Evolutionary conservation across 169 alveolate genomes (phyloP), one percentile per base, ranked within the genome.

Genomic region (Eimeria praecox): DNA sequence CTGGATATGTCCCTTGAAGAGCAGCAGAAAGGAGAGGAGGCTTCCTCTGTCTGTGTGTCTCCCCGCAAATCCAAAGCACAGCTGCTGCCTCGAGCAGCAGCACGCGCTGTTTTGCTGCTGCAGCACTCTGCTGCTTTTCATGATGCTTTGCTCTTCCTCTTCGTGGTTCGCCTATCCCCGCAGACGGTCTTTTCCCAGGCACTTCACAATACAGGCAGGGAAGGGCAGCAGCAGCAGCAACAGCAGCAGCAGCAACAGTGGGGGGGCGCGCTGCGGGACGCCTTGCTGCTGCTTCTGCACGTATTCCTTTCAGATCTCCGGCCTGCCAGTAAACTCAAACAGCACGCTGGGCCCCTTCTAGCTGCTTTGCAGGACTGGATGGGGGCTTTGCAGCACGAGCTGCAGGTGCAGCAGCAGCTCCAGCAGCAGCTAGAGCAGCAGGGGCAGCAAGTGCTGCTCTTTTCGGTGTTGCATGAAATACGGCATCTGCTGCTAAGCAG

Each of bases 191-290:
- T 62, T 64, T 14, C 44, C 62, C 62, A 52, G 75, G 38, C 42
- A n/a, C 40, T 33, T 35, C 33, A 33, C 77, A 33, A n/a, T 46
- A 14, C 91, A 27, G 69, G 69, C 52, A 83, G 38, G 30, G 91
- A 46, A 1, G 49, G 46, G n/a, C 92, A 85, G 92, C 92, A 85
- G 92, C 92, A 49, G 80, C 93, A 56, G 82, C 92, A 33, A 35
- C 92, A 56, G 27, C 92, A 86, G 59, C 54, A 86, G 66, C 59
- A 44, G 82, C 66, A 33, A 22, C 71, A 59, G 64, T 86, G 82
- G 64, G 82, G 59, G 62, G 40, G 38, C 24, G 77, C 93, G 30
- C 80, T 86, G 77, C 93, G 93, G 40, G 93, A 86, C 20, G 93
- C 69, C n/a, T 27, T 86, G 62, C 82, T 86, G 59, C 66, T 86